phyloP scores from a whole-genome alignment of 352 stramenopile species.

The Peronospora belbahrii region DNA sequence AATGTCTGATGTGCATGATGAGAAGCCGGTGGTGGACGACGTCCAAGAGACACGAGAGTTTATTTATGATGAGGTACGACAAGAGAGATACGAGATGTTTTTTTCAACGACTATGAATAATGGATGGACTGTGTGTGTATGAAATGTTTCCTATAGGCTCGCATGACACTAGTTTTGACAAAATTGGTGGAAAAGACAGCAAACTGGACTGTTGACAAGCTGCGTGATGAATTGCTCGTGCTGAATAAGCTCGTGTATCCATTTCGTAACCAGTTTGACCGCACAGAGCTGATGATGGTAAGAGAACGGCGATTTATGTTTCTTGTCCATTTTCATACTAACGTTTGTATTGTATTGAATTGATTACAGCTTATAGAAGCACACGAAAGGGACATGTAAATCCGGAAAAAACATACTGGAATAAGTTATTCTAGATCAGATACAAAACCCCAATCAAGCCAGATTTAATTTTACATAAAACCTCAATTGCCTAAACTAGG shows the following conservation, averaged over 20 bases:
- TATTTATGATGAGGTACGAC: conserved; percentile 78
- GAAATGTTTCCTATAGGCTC: conserved; percentile 25
- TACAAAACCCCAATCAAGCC: too few species aligned
- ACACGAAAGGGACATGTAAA: conserved; percentile 11
- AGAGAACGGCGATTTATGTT: neutral
- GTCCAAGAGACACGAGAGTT: conserved; percentile 36
- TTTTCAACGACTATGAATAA: neutral
- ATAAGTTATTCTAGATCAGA: neutral
- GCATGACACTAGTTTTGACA: conserved; percentile 44
- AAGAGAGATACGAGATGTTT: neutral
- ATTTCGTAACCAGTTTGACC: conserved; percentile 54
- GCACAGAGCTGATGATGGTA: conserved; percentile 62
- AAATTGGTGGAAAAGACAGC: conserved; percentile 50
- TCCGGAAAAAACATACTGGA: neutral
- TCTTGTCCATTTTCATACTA: too few species aligned
- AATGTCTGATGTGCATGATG: conserved; percentile 8
- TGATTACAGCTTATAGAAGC: conserved; percentile 20
- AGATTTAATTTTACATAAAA: too few species aligned
- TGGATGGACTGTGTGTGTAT: neutral
- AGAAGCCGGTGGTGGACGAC: conserved; percentile 14
- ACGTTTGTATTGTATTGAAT: conserved; percentile 1
- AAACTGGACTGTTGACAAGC: conserved; percentile 62
- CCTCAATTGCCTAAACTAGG: too few species aligned
- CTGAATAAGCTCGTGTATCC: conserved; percentile 68
- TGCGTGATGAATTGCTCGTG: conserved; percentile 58